A percentile compares a stretch with the other conserved stretches of the same genome.
Conservation (phyloP, 1,139 yeast species). For the Ogataea hybrid region DNA sequence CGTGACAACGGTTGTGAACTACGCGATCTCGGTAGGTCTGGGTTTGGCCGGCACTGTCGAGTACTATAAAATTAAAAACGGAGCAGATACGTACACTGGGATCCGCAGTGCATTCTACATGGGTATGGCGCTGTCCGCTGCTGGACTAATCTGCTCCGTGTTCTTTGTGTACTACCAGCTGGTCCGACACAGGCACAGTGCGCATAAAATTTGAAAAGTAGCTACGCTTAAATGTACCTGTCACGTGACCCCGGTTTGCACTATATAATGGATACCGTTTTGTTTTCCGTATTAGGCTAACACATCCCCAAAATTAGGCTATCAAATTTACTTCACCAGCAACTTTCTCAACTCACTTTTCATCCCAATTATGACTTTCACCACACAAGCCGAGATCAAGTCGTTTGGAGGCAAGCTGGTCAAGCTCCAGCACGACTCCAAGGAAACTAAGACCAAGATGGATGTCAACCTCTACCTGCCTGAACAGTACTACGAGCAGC, state of each 20-base stretch:
- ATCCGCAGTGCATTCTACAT: constrained; percentile 45
- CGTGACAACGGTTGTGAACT: constrained; percentile 59
- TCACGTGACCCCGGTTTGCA: constrained; percentile 2
- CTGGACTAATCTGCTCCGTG: constrained; percentile 32
- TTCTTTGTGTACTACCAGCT: constrained; percentile 20
- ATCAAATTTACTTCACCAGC: background rate
- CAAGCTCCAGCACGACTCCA: constrained; percentile 74
- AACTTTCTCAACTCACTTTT: too few relatives aligned
- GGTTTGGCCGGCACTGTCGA: constrained; percentile 68
- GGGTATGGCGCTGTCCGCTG: constrained; percentile 45
- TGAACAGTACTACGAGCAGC: constrained; percentile 38
- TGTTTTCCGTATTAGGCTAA: constrained; percentile 1
- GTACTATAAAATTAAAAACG: constrained; percentile 38
- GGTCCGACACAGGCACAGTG: background rate
- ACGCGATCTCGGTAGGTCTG: constrained; percentile 60
- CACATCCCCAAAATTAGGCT: constrained; percentile 2
- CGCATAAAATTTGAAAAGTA: too few relatives aligned
- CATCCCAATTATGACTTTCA: constrained; percentile 44
- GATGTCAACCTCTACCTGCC: constrained; percentile 83
- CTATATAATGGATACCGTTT: too few relatives aligned
- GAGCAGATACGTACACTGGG: constrained; percentile 35
- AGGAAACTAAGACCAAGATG: constrained; percentile 68
- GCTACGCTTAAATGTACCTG: background rate
- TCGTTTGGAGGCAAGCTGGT: constrained; percentile 75
- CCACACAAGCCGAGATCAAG: constrained; percentile 53